Evolutionary conservation across 2,329 filamentous ascomycete species (phyloP).

Genomic region (Xylaria sp.): DNA sequence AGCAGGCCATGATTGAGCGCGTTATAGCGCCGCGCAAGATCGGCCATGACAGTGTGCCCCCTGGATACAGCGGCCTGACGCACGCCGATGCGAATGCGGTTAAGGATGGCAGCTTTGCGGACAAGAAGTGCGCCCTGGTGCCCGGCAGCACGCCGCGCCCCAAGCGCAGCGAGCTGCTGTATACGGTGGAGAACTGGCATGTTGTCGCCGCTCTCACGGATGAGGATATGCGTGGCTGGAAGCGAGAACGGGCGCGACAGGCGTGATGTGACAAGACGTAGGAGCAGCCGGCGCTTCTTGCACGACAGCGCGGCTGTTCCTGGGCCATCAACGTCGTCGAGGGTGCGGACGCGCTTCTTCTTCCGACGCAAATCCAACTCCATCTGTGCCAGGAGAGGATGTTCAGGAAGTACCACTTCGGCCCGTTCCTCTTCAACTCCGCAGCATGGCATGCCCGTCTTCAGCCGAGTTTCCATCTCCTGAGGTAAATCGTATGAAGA

Average conservation of each 20-base stretch:
- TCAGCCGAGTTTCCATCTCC: neutral
- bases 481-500: neutral
- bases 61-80: slow-evolving; percentile 44
- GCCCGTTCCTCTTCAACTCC: neutral
- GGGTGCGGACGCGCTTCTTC: slow-evolving; percentile 57
- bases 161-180: slow-evolving; percentile 53
- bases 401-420: neutral
- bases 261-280: slow-evolving; percentile 70
- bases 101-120: slow-evolving; percentile 70
- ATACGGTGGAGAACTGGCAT: slow-evolving; percentile 47
- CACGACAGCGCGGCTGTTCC: slow-evolving; percentile 55
- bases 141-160: slow-evolving; percentile 47
- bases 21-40: slow-evolving; percentile 42
- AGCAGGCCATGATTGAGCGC: slow-evolving; percentile 45
- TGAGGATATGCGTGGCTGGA: slow-evolving; percentile 72
- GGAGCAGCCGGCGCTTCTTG: slow-evolving; percentile 72
- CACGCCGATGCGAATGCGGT: slow-evolving; percentile 59
- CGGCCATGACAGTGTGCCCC: slow-evolving; percentile 42
- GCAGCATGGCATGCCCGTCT: too few relatives aligned
- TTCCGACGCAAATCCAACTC: neutral
- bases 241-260: slow-evolving; percentile 72
- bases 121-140: slow-evolving; percentile 56
- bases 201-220: slow-evolving; percentile 61
- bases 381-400: neutral
- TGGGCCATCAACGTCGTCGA: slow-evolving; percentile 65